Conservation (phyloP, 257 asterid species). For the Anisodus tanguticus region DNA sequence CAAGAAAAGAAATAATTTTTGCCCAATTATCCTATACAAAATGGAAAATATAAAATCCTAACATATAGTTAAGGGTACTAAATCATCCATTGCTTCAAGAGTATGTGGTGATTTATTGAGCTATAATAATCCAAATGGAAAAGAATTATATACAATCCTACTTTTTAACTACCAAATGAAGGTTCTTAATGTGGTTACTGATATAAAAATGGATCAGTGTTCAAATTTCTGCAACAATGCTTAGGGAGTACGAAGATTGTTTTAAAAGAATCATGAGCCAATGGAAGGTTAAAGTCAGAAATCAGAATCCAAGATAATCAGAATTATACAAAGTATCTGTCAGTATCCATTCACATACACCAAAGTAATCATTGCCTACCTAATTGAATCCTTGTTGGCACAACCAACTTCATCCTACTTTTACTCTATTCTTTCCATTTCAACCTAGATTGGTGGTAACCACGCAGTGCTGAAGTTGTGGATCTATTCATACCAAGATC, state of each 20-base stretch:
- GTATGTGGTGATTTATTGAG: neutral
- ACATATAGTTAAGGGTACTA: neutral
- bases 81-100: conserved; percentile 5
- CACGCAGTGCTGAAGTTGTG: neutral
- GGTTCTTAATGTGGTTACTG: neutral
- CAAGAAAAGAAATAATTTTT: neutral
- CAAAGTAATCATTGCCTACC: neutral
- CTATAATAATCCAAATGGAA: neutral
- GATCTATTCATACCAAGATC: too few relatives aligned
- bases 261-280: conserved; percentile 10
- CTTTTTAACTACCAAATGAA: neutral
- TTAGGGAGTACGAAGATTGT: neutral
- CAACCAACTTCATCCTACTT: conserved; percentile 21
- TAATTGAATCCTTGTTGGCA: neutral
- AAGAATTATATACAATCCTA: too few relatives aligned
- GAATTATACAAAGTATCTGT: neutral
- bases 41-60: neutral
- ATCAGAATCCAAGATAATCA: conserved; percentile 8
- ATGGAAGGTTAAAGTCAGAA: neutral
- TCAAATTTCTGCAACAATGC: neutral
- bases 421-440: conserved; percentile 4
- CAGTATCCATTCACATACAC: neutral
- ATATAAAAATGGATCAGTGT: conserved; percentile 17
- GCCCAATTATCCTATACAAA: neutral
- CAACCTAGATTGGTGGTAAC: neutral